phyloP scores from a whole-genome alignment of 495 filamentous ascomycete genomes.

The Amphirosellinia nigrospora region DNA sequence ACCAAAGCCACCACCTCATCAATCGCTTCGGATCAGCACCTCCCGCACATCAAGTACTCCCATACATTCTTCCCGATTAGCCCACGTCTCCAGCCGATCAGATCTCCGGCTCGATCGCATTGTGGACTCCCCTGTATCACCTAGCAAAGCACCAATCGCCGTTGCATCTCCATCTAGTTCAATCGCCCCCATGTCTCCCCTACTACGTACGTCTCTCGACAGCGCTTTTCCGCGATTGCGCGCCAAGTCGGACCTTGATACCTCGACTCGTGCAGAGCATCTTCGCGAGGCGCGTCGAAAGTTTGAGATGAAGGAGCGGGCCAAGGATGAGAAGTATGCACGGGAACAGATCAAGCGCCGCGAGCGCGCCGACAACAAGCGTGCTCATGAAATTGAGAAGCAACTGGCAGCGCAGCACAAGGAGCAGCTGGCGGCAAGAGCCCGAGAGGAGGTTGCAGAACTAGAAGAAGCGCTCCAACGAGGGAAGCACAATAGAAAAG shows the following conservation, averaged over 20 bases:
- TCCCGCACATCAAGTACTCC: constrained; percentile 40
- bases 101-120: constrained; percentile 45
- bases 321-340: constrained; percentile 62
- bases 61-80: constrained; percentile 44
- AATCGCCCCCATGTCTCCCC: constrained; percentile 49
- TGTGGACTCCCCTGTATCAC: constrained; percentile 40
- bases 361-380: constrained; percentile 54
- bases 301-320: constrained; percentile 59
- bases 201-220: constrained; percentile 60
- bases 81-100: constrained; percentile 50
- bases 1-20: constrained; percentile 35
- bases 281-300: constrained; percentile 59
- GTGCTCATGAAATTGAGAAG: constrained; percentile 50
- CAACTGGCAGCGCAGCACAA: constrained; percentile 37
- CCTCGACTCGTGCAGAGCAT: constrained; percentile 51
- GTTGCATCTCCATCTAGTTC: constrained; percentile 37
- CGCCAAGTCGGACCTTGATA: constrained; percentile 57
- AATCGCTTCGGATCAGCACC: constrained; percentile 53
- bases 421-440: constrained; percentile 34
- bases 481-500: constrained; percentile 42
- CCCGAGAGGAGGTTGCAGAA: constrained; percentile 36
- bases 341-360: constrained; percentile 60
- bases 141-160: constrained; percentile 26
- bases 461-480: constrained; percentile 37
- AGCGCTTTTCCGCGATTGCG: constrained; percentile 57